These are phyloP conservation scores for Anethum foeniculum DNA, from an alignment of 140 eudicot species.

Conservation along the genomic window DNA sequence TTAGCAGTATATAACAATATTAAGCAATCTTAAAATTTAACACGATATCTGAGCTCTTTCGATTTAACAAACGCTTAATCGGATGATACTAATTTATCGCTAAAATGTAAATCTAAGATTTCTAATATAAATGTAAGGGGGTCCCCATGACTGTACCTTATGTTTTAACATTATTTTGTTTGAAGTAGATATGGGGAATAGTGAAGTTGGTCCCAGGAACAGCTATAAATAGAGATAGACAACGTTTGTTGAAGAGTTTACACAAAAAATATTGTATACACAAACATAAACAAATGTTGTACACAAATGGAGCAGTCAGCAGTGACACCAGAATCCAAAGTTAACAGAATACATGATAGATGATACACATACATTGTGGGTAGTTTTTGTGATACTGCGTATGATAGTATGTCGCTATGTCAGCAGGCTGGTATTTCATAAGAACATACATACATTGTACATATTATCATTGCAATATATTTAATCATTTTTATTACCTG, in stretches of 20 bases:
- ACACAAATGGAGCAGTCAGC: not conserved
- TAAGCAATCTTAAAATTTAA: too few relatives aligned
- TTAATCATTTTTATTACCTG: too few relatives aligned
- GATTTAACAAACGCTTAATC: too few relatives aligned
- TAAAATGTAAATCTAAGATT: too few relatives aligned
- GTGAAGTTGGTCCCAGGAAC: not conserved
- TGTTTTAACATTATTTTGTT: too few relatives aligned
- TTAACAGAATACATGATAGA: slow-evolving; percentile 1
- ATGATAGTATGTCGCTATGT: not conserved
- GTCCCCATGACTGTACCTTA: too few relatives aligned
- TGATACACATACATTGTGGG: not conserved
- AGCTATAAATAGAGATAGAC: not conserved
- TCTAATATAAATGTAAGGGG: too few relatives aligned
- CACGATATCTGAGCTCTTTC: too few relatives aligned
- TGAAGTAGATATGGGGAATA: not conserved
- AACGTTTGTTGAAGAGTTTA: not conserved
- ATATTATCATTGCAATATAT: too few relatives aligned
- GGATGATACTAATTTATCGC: too few relatives aligned
- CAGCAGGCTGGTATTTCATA: not conserved
- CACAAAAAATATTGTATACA: not conserved
- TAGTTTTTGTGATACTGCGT: not conserved
- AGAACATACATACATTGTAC: not conserved
- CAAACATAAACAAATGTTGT: not conserved
- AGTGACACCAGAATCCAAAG: not conserved
- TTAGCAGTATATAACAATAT: too few relatives aligned